These are phyloP conservation scores for Calocybe indica DNA, from an alignment of 768 basidiomycete species.

Conservation along the genomic window DNA sequence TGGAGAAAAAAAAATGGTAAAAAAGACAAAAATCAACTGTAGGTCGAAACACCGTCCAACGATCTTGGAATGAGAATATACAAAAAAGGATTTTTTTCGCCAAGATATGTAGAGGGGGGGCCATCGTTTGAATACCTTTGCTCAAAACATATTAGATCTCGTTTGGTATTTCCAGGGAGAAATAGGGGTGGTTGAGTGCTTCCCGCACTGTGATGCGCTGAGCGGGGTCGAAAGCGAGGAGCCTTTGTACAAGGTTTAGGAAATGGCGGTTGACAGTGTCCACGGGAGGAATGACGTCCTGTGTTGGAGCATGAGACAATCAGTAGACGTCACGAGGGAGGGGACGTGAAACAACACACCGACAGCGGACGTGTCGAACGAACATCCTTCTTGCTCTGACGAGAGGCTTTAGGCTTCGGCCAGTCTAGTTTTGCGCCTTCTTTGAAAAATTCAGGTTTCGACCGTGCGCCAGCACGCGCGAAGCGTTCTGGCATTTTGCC, in stretches of 20 bases:
- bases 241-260: constrained; percentile 79
- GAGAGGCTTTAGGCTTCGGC: constrained; percentile 83
- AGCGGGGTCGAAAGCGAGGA: constrained; percentile 86
- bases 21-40: too few species aligned
- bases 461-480: constrained; percentile 63
- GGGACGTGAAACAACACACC: constrained; percentile 40
- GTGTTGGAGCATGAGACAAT: constrained; percentile 7
- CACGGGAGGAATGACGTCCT: constrained; percentile 82
- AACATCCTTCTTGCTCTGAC: constrained; percentile 93
- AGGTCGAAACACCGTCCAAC: too few species aligned
- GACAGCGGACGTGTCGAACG: constrained; percentile 72
- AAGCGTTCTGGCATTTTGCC: constrained; percentile 94
- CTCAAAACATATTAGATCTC: constrained; percentile 44
- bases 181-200: constrained; percentile 86
- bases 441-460: constrained; percentile 93
- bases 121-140: too few species aligned
- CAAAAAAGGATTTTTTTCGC: too few species aligned
- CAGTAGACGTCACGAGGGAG: constrained; percentile 3
- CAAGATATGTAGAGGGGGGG: too few species aligned
- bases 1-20: too few species aligned
- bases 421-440: constrained; percentile 82
- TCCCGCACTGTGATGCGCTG: constrained; percentile 85
- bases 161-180: constrained; percentile 58
- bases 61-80: too few species aligned
- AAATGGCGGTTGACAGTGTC: constrained; percentile 76